Evolutionary conservation across 2,329 filamentous ascomycete genomes (phyloP).

Genomic region (Biscogniauxia marginata): DNA sequence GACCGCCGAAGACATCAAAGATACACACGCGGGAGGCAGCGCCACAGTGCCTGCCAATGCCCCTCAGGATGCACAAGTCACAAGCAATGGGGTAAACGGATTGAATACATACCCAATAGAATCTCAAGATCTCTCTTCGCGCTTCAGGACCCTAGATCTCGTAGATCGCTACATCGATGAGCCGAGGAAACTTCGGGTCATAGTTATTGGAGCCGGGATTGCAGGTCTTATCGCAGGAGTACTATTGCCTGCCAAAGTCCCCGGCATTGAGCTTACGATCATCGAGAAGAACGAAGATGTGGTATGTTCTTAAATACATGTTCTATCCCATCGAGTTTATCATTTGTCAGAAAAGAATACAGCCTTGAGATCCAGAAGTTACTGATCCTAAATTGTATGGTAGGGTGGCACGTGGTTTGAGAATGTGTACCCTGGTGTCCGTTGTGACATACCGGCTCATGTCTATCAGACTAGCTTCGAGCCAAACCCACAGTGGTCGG

Average conservation of each 20-base stretch:
- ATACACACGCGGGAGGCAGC: background rate
- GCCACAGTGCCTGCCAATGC: background rate
- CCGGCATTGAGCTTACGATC: slow-evolving; percentile 62
- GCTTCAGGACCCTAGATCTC: slow-evolving; percentile 3
- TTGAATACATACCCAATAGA: background rate
- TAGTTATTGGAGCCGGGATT: slow-evolving; percentile 63
- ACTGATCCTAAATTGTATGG: background rate
- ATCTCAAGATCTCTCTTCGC: background rate
- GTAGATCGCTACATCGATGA: slow-evolving; percentile 43
- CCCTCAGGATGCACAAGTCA: background rate
- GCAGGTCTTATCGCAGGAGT: slow-evolving; percentile 63
- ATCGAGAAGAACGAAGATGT: slow-evolving; percentile 68
- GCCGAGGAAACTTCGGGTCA: slow-evolving; percentile 50
- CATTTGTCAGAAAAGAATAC: background rate
- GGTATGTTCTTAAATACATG: slow-evolving; percentile 39
- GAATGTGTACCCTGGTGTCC: slow-evolving; percentile 61
- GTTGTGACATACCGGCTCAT: slow-evolving; percentile 68
- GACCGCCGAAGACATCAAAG: background rate
- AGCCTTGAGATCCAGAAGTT: background rate
- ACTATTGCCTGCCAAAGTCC: slow-evolving; percentile 67
- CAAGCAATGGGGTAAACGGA: background rate
- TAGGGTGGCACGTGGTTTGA: slow-evolving; percentile 55
- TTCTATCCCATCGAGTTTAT: background rate
- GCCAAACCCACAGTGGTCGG: slow-evolving; percentile 67
- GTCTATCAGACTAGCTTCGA: slow-evolving; percentile 69